These are phyloP conservation scores for Diaporthe batatas DNA, from an alignment of 2,329 filamentous ascomycete genomes.

Conservation along the genomic window DNA sequence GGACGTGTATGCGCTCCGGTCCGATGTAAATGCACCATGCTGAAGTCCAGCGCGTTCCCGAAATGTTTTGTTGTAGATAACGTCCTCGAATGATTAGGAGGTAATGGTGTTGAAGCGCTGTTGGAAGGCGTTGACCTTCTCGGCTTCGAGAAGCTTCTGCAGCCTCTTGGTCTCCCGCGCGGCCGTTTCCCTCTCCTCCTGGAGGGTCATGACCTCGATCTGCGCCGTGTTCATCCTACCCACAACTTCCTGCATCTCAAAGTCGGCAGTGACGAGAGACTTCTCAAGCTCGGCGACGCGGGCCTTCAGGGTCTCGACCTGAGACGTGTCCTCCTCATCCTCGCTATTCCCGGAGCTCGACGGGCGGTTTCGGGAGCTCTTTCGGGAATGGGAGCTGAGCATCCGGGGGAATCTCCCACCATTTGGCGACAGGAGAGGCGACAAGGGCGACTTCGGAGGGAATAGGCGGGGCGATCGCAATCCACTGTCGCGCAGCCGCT, in stretches of 20 bases:
- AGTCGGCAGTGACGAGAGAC: conserved; percentile 80
- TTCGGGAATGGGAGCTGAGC: conserved; percentile 39
- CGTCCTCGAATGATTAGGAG: conserved; percentile 2
- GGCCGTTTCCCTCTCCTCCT: conserved; percentile 81
- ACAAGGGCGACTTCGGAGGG: conserved; percentile 71
- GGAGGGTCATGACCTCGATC: conserved; percentile 84
- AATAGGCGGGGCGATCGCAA: conserved; percentile 62
- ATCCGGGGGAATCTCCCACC: conserved; percentile 42
- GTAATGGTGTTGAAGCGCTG: conserved; percentile 54
- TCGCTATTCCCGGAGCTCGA: conserved; percentile 76
- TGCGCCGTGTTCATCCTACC: conserved; percentile 85
- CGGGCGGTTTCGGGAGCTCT: conserved; percentile 43
- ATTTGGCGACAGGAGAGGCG: conserved; percentile 58
- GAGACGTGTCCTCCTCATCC: conserved; percentile 78
- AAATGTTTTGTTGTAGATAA: not conserved
- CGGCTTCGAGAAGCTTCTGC: conserved; percentile 74
- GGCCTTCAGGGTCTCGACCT: conserved; percentile 81
- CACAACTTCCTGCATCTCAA: conserved; percentile 87
- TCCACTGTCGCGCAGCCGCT: conserved; percentile 73
- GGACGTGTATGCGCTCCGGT: conserved; percentile 1
- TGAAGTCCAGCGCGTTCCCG: conserved; percentile 14
- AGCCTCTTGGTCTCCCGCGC: conserved; percentile 78
- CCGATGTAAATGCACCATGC: conserved; percentile 42
- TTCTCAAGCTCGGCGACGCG: conserved; percentile 88
- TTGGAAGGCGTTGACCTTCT: conserved; percentile 69